phyloP scores from a whole-genome alignment of 805 yeast genomes.

The Schwanniomyces sp. region DNA sequence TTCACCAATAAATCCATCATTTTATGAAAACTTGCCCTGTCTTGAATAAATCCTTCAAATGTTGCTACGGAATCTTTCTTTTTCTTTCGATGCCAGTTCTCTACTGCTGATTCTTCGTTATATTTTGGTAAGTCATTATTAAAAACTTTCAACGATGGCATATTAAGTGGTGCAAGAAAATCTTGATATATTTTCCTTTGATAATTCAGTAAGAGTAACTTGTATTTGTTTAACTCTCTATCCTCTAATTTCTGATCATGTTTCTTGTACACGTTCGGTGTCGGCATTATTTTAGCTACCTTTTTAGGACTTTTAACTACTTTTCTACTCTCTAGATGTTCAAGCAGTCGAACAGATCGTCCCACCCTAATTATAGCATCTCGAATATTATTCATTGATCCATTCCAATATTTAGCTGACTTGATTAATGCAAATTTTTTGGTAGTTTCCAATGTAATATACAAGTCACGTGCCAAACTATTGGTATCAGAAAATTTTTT shows the following conservation, averaged over 20 bases:
- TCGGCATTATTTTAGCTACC: neutral
- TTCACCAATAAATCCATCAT: conserved; percentile 33
- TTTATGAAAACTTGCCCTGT: conserved; percentile 26
- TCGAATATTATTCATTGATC: conserved; percentile 27
- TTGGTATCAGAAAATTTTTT: neutral
- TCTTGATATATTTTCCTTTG: conserved; percentile 26
- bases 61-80: conserved; percentile 15
- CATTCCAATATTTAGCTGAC: neutral
- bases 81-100: conserved; percentile 24
- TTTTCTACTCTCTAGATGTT: conserved; percentile 8
- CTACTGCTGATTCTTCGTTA: conserved; percentile 21
- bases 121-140: conserved; percentile 21
- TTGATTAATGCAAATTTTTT: neutral
- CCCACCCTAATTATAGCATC: conserved; percentile 35
- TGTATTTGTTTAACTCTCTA: conserved; percentile 9
- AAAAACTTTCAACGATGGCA: conserved; percentile 32
- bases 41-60: conserved; percentile 24
- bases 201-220: conserved; percentile 12
- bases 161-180: conserved; percentile 33
- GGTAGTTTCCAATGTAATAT: neutral
- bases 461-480: neutral
- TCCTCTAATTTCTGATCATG: conserved; percentile 8
- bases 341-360: conserved; percentile 28
- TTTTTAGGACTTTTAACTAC: neutral
- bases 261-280: neutral